Base-by-base conservation (phyloP, 2,329 filamentous ascomycete genomes). In the Aspergillus vadensis region DNA sequence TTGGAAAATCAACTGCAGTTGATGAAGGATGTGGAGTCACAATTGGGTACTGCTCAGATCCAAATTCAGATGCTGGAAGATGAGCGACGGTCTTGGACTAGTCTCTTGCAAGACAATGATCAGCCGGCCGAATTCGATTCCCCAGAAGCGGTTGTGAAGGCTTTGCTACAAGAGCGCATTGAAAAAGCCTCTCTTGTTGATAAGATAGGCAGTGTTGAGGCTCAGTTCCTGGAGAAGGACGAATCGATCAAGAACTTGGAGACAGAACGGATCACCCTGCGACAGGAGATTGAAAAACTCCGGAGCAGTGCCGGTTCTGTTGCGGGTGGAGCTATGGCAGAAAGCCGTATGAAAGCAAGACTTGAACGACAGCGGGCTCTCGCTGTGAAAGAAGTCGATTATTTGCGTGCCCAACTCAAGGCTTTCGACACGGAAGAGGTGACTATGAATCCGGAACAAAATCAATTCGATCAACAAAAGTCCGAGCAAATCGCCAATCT, bases 301-400 rank as follows among this genome's bases (percentile, higher is more conserved):
- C 91, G 88, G 69, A 76, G 88, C 69, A 76, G 79, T 3, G 76
- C 80, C 1, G 78, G 78, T 66, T 65, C 27, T 32, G 58, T 41
- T 7, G 56, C 61, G n/a, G 80, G 74, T 4, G 77, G 81, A 5
- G 71, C 77, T 1, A 82, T 79, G 19, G 80, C 82, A 15, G 90
- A 91, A 69, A 90, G 73, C 63, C 85, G 92, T 76, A 84, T 85
- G 1, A 88, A 87, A 47, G 80, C 90, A 56, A 86, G 95, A 32
- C 80, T 97, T 0, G 94, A 99, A 69, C 85, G 95, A 60, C 94
- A 98, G 73, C 90, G 91, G 60, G 86, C 85, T 0, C 83, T 99
- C 7, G 92, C 93, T 0, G 83, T 92, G 23, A 97, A 97, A 72
- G 96, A 99, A 74, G 91, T 95, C 0, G 93, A 97, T 67, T 97